phyloP scores from a whole-genome alignment of 164 flowering plant species.

The Sedum album region DNA sequence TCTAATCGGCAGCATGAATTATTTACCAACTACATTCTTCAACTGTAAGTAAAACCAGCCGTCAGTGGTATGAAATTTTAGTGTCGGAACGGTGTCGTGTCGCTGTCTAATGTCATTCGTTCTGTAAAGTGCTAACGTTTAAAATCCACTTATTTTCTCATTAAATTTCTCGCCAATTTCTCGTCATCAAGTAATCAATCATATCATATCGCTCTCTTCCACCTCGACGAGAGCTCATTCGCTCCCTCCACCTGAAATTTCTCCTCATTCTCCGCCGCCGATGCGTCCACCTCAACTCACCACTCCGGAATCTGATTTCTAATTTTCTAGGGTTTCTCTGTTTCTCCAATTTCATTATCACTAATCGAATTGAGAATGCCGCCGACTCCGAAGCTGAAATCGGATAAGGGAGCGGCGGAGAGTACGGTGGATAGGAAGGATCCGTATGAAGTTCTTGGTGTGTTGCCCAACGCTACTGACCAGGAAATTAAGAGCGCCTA shows the following conservation, averaged over 20 bases:
- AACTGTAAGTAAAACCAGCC: too few relatives aligned
- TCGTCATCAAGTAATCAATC: too few relatives aligned
- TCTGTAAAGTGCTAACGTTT: too few relatives aligned
- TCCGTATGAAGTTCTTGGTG: conserved; percentile 82
- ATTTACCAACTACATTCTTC: too few relatives aligned
- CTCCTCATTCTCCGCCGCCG: background rate
- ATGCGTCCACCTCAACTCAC: background rate
- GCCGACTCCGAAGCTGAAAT: conserved; percentile 16
- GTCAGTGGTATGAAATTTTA: too few relatives aligned
- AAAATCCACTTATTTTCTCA: too few relatives aligned
- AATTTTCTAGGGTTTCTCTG: too few relatives aligned
- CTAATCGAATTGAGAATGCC: background rate
- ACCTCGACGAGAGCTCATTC: background rate
- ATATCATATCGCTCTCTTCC: background rate
- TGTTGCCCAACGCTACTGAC: conserved; percentile 58
- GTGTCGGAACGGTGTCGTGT: too few relatives aligned
- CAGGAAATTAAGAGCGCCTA: conserved; percentile 86
- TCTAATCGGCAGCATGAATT: too few relatives aligned
- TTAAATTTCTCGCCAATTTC: too few relatives aligned
- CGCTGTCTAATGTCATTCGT: too few relatives aligned
- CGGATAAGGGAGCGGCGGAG: conserved; percentile 37
- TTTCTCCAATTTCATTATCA: background rate
- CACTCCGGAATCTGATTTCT: background rate
- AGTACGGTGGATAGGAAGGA: conserved; percentile 49
- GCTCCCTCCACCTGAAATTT: background rate